These are phyloP conservation scores for Fusarium torulosum DNA, from an alignment of 2,329 filamentous ascomycete genomes.

Conservation along the genomic window DNA sequence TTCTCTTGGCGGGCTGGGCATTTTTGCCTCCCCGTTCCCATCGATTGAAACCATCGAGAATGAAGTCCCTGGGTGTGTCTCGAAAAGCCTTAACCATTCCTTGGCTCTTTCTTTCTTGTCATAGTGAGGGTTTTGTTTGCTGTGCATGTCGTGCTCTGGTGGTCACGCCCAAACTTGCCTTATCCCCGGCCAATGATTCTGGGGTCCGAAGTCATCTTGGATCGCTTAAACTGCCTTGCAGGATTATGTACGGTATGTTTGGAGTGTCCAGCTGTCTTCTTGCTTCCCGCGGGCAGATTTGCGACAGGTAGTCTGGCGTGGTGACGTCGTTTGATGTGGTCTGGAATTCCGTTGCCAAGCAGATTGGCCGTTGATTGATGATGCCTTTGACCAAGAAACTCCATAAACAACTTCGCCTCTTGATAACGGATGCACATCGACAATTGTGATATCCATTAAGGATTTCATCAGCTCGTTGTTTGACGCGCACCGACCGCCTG, in stretches of 20 bases:
- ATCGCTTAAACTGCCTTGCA: slow-evolving; percentile 1
- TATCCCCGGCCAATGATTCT: slow-evolving; percentile 29
- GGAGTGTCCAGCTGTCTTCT: neutral
- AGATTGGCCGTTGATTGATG: neutral
- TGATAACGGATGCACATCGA: neutral
- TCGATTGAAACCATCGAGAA: slow-evolving; percentile 17
- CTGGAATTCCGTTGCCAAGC: neutral
- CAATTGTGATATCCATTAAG: neutral
- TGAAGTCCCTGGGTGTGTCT: slow-evolving; percentile 24
- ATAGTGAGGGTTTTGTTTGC: slow-evolving; percentile 19
- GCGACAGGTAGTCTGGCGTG: neutral
- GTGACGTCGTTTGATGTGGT: slow-evolving; percentile 18
- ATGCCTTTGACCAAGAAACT: neutral
- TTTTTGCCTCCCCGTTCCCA: slow-evolving; percentile 26
- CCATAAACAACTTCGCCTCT: slow-evolving; percentile 1
- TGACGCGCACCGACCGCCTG: slow-evolving; percentile 16
- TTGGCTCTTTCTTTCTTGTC: slow-evolving; percentile 32
- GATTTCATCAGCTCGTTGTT: neutral
- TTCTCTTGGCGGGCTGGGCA: slow-evolving; percentile 36
- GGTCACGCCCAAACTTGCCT: slow-evolving; percentile 5
- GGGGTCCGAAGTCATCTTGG: slow-evolving; percentile 33
- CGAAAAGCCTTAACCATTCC: slow-evolving; percentile 13
- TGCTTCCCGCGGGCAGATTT: neutral
- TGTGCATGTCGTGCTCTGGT: neutral
- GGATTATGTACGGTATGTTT: neutral